These are phyloP conservation scores for sorghum (Sorghum bicolor) DNA, from an alignment of 176 grass and related monocot genomes.

Conservation along the genomic window DNA sequence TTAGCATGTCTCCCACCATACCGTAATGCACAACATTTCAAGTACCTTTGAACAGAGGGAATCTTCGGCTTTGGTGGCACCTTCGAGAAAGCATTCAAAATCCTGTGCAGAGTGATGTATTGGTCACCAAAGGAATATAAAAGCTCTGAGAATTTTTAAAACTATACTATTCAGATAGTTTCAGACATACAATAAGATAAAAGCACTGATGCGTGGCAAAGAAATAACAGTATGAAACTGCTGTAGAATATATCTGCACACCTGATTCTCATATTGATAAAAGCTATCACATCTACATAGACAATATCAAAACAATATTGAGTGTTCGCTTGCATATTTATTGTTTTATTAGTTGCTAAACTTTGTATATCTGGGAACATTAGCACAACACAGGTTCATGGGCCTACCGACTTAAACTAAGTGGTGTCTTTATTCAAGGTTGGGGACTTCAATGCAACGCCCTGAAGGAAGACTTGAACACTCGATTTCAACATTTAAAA, in stretches of 20 bases:
- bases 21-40: not conserved
- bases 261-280: not conserved
- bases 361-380: not conserved
- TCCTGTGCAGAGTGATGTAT: slow-evolving; percentile 17
- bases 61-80: slow-evolving; percentile 47
- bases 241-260: not conserved
- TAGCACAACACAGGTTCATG: not conserved
- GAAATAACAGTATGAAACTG: not conserved
- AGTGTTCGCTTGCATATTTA: not conserved
- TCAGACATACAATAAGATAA: not conserved
- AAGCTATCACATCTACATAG: not conserved
- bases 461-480: not conserved
- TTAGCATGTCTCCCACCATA: not conserved
- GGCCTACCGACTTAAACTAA: not conserved
- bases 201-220: not conserved
- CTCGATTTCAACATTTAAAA: not conserved
- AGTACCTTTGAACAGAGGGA: slow-evolving; percentile 46
- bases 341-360: not conserved
- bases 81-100: slow-evolving; percentile 60
- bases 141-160: not conserved
- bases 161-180: not conserved
- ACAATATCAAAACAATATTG: not conserved
- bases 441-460: not conserved
- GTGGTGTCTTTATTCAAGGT: not conserved
- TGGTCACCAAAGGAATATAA: not conserved